phyloP scores from a whole-genome alignment of 2,329 filamentous ascomycete genomes.

The Bipolaris bicolor region DNA sequence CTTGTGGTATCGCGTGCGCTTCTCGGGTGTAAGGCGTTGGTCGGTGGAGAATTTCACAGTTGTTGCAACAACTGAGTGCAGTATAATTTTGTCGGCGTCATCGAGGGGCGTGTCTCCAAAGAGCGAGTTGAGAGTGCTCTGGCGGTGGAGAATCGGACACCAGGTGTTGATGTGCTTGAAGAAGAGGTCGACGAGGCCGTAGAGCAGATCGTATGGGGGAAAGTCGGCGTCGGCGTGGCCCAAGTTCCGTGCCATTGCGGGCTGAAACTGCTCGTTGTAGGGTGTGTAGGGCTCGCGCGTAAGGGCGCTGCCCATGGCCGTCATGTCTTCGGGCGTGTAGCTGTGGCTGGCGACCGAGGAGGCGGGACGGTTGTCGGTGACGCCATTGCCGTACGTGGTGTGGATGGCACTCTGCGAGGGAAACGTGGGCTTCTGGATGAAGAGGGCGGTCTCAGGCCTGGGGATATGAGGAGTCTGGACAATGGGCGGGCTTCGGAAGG shows the following conservation, averaged over 20 bases:
- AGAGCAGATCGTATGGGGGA: conserved; percentile 65
- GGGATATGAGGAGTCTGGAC: conserved; percentile 52
- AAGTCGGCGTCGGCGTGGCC: conserved; percentile 54
- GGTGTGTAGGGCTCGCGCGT: conserved; percentile 39
- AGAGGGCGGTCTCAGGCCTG: conserved; percentile 54
- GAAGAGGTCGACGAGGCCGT: conserved; percentile 65
- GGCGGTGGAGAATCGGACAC: conserved; percentile 88
- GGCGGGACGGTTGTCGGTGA: conserved; percentile 42
- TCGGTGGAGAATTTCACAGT: conserved; percentile 85
- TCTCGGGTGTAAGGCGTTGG: conserved; percentile 72
- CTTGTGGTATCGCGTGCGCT: conserved; percentile 75
- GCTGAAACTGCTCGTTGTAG: conserved; percentile 41
- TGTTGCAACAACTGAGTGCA: conserved; percentile 89
- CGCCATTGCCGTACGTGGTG: conserved; percentile 45
- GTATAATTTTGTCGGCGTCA: conserved; percentile 79
- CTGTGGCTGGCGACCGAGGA: conserved; percentile 36
- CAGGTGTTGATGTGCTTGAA: conserved; percentile 70
- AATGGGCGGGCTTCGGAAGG: conserved; percentile 46
- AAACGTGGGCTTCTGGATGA: conserved; percentile 54
- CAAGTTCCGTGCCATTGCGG: conserved; percentile 36
- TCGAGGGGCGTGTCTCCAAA: conserved; percentile 75
- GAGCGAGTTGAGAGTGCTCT: conserved; percentile 78
- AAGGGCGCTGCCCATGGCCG: conserved; percentile 28
- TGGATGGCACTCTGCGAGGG: conserved; percentile 40
- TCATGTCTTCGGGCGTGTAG: conserved; percentile 39